Evolutionary conservation across 2,329 filamentous ascomycete genomes (phyloP).

Genomic region (Alternaria gansuensis): DNA sequence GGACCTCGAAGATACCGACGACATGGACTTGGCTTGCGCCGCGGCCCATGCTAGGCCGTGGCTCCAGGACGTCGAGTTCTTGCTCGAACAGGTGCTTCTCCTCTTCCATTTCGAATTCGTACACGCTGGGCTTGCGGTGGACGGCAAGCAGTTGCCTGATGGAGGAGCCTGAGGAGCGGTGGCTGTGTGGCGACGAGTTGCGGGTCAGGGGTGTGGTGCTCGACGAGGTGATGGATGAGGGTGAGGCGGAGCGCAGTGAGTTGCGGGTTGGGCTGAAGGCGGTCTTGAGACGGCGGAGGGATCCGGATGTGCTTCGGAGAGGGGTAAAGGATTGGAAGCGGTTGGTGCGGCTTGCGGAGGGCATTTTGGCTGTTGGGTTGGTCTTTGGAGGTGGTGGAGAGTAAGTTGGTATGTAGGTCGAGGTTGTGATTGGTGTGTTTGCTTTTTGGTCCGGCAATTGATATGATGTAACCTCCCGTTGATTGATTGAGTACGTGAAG

Average conservation of each 20-base stretch:
- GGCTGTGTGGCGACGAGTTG: conserved; percentile 41
- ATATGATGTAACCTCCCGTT: conserved; percentile 6
- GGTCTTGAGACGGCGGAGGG: conserved; percentile 47
- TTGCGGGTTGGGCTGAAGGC: conserved; percentile 48
- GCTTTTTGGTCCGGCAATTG: conserved; percentile 6
- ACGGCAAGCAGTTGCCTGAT: conserved; percentile 47
- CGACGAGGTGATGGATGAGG: conserved; percentile 30
- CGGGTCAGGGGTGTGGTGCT: conserved; percentile 44
- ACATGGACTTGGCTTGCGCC: conserved; percentile 40
- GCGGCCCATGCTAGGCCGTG: conserved; percentile 32
- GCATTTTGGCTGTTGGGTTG: conserved; percentile 36
- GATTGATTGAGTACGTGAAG: conserved; percentile 9
- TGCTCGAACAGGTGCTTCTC: conserved; percentile 44
- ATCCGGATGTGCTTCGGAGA: conserved; percentile 41
- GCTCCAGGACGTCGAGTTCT: conserved; percentile 48
- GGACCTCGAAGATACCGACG: conserved; percentile 52
- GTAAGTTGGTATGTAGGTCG: conserved; percentile 1
- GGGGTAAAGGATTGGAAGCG: conserved; percentile 52
- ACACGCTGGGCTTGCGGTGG: conserved; percentile 44
- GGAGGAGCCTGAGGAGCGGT: conserved; percentile 39
- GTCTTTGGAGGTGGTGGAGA: conserved; percentile 6
- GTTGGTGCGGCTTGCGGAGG: conserved; percentile 47
- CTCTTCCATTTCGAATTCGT: conserved; percentile 51
- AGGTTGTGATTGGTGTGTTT: conserved; percentile 12
- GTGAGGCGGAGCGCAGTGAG: conserved; percentile 42